A percentile compares a stretch with the other conserved stretches of the same genome.
phyloP scores from a whole-genome alignment of 768 basidiomycete species.

The Xerocomus spinulosus region DNA sequence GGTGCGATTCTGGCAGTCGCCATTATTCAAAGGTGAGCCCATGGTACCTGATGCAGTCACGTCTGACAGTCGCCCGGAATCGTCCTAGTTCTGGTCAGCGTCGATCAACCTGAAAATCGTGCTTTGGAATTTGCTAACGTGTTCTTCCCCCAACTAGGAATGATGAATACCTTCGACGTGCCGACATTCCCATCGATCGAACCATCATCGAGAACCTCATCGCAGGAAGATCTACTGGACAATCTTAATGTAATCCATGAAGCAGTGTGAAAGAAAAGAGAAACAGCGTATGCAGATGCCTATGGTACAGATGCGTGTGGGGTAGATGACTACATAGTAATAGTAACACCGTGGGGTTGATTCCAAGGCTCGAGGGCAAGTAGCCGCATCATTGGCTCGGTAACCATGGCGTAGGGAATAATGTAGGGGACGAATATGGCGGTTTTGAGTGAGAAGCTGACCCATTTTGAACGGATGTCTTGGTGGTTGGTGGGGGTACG shows the following conservation, averaged over 20 bases:
- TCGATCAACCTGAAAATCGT: neutral
- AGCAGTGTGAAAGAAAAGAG: neutral
- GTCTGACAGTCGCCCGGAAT: too few species aligned
- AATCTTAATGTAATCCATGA: constrained; percentile 12
- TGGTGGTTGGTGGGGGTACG: constrained; percentile 3
- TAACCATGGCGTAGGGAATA: constrained; percentile 22
- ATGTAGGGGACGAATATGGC: constrained; percentile 19
- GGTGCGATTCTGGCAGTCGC: constrained; percentile 85
- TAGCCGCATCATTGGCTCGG: constrained; percentile 10
- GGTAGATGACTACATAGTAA: constrained; percentile 3
- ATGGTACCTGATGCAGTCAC: too few species aligned
- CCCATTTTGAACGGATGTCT: constrained; percentile 17
- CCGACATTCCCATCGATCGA: constrained; percentile 39
- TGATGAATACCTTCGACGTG: constrained; percentile 43
- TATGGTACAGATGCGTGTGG: constrained; percentile 29
- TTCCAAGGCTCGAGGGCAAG: neutral
- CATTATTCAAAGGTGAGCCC: constrained; percentile 84
- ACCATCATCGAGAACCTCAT: constrained; percentile 40
- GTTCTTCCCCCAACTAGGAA: constrained; percentile 37
- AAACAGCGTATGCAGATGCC: constrained; percentile 19
- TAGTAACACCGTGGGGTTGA: neutral
- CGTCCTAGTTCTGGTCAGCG: constrained; percentile 47
- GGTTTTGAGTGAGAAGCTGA: constrained; percentile 13
- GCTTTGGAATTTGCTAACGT: neutral
- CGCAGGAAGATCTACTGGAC: constrained; percentile 6